Evolutionary conservation across 2,329 filamentous ascomycete genomes (phyloP), one percentile per base, ranked within the genome.

Genomic region (Trichophyton equinum): DNA sequence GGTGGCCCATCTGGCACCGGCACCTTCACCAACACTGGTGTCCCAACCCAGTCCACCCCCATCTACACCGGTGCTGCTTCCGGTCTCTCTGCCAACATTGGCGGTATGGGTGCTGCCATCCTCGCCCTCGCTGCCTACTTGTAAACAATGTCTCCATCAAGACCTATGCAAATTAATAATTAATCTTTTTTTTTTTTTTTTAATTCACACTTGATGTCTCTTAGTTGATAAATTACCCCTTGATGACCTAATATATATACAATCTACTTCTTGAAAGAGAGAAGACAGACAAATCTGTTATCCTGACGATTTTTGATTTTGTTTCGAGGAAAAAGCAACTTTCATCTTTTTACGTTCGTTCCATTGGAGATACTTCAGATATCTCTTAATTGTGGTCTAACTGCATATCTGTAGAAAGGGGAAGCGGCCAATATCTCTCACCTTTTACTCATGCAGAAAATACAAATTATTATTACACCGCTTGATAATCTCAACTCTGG

Each of bases 101-200:
- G 63, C 22, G 64, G 63, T 47, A 30, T 65, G 47, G 64, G 65
- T 59, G 62, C 66, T 58, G 60, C 61, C 63, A 58, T 64, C 58
- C 70, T 65, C 62, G 67, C 63, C 42, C 61, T 67, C 42, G 70
- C 68, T 64, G 69, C 67, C 47, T 63, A 80, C 76, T 67, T 82
- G 78, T 76, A 82, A 65, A 51, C 46, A 51, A 51, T 51, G 46
- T 25, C 3, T 13, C 22, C 11, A 20, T 38, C 33, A 13, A 25
- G 25, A 51, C 11, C 20, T 51, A 25, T 51, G 46, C 25, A 20
- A 51, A 51, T 51, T 51, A 51, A 51, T 47, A 47, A 47, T 51
- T 47, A 47, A 47, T 51, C 18, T 0, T 25, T 30, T 51, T 51
- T 49, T 49, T 49, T 49, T 22, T 22, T 27, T 30, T 7, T 30